Base-by-base conservation (phyloP, 495 filamentous ascomycete species). In the Jackrogersella minutella region DNA sequence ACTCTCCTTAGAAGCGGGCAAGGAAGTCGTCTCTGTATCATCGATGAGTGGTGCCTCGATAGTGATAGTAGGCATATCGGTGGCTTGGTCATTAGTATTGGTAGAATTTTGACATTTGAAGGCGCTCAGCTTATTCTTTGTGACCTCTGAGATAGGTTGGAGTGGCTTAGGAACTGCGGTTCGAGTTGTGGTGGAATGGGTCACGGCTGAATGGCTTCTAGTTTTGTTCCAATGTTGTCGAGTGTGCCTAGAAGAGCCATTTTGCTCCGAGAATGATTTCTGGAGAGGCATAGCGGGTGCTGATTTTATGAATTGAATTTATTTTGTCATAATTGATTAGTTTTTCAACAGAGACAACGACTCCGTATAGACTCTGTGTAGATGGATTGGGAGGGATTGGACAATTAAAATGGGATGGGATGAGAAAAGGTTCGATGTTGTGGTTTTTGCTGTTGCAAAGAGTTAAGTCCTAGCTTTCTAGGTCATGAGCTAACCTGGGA, bases 231-330 rank as follows among this genome's bases (percentile, higher is more conserved):
- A 86, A 70, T 79, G 78, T 14, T 73, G 70, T 26, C 79, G 81
- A 69, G 60, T 64, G 74, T 77, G 16, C 46, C 59, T 71, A 62
- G 62, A 68, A 44, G 57, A 65, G 43, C 66, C 63, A 60, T 77
- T 78, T 58, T 78, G 76, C 34, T 84, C 81, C 8, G 83, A 84
- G 58, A 79, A 80, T 2, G 83, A 84, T 64, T 84, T 84, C 57
- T 81, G 76, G 52, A 84, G 77, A 58, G 81, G 80, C 81, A 84
- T 81, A 55, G 46, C 55, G 55, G n/a, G 40, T 46, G 33, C 19
- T 41, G 39, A 19, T 53, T 8, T 47, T 9, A 44, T 14, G 34
- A 53, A 13, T 21, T 4, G 41, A 26, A 33, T 30, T 58, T 61
- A 54, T 61, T 40, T 33, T 43, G 49, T 56, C 58, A 61, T 66